Percentiles rank a stretch among this genome's conserved stretches.
Evolutionary conservation across 768 basidiomycete species (phyloP).

Genomic region (Boletales sp.): DNA sequence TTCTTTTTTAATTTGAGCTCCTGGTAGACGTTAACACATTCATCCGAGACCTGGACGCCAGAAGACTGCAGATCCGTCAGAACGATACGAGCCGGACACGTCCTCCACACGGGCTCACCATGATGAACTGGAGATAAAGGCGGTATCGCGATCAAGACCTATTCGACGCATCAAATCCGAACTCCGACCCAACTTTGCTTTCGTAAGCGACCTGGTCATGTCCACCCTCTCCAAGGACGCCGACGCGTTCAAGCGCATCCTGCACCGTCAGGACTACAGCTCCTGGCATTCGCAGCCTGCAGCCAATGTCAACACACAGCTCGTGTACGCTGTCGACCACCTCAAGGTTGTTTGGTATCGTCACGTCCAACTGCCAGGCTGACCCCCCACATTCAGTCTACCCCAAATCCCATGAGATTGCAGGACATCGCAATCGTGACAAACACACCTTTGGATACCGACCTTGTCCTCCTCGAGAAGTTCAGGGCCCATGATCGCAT

Average conservation of each 20-base stretch:
- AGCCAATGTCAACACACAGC: constrained; percentile 82
- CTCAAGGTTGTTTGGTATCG: constrained; percentile 54
- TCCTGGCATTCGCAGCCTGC: constrained; percentile 89
- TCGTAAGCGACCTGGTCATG: constrained; percentile 41
- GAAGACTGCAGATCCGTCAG: constrained; percentile 23
- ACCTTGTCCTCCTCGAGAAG: constrained; percentile 67
- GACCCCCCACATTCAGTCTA: constrained; percentile 38
- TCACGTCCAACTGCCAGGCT: constrained; percentile 5
- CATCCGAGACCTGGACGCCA: constrained; percentile 45
- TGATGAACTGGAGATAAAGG: constrained; percentile 23
- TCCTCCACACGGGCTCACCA: constrained; percentile 21
- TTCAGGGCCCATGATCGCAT: constrained; percentile 82
- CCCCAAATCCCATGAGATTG: constrained; percentile 78
- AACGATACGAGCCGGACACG: not conserved
- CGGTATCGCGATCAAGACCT: constrained; percentile 22
- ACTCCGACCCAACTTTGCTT: constrained; percentile 27
- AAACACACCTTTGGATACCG: constrained; percentile 71
- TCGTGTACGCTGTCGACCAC: constrained; percentile 79
- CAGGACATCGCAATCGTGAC: constrained; percentile 85
- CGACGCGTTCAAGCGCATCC: constrained; percentile 62
- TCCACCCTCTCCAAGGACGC: constrained; percentile 66
- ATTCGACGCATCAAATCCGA: constrained; percentile 1
- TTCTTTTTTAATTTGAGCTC: constrained; percentile 42
- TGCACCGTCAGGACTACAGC: constrained; percentile 62
- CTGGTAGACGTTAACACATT: constrained; percentile 38